Percentiles rank a stretch among this genome's conserved stretches.
phyloP scores from a whole-genome alignment of 1,284 basidiomycete species.

The Wolfiporia cocos region DNA sequence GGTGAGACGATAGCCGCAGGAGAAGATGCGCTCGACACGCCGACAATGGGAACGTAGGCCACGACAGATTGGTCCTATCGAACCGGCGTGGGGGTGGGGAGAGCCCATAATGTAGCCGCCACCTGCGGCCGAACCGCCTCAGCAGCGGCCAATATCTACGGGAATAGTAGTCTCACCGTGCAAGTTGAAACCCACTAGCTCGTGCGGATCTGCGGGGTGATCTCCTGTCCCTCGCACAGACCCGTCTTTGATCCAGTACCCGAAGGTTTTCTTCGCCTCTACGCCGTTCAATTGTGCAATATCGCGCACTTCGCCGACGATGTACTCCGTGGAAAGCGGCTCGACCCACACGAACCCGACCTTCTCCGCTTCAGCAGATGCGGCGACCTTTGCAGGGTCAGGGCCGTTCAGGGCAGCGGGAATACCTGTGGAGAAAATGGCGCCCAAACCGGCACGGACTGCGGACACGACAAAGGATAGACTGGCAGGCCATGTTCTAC shows the following conservation, averaged over 20 bases:
- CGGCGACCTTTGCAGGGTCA: not conserved
- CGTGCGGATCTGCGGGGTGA: constrained; percentile 21
- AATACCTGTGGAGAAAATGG: not conserved
- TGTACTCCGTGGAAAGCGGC: constrained; percentile 5
- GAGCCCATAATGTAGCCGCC: constrained; percentile 5
- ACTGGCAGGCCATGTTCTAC: constrained; percentile 9
- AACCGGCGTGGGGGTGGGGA: constrained; percentile 8
- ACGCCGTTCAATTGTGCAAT: constrained; percentile 12
- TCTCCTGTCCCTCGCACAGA: constrained; percentile 15
- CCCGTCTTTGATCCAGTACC: constrained; percentile 17
- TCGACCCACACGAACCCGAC: constrained; percentile 17
- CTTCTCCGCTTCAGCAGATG: constrained; percentile 6
- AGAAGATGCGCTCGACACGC: constrained; percentile 28
- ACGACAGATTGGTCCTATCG: constrained; percentile 8
- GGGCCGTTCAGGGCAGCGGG: constrained; percentile 5
- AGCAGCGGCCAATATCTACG: constrained; percentile 1
- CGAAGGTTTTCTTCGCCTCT: constrained; percentile 6
- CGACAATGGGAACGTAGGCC: constrained; percentile 18
- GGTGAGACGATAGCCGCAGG: constrained; percentile 22
- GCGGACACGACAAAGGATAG: constrained; percentile 7
- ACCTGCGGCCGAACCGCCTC: not conserved
- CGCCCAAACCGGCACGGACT: constrained; percentile 2
- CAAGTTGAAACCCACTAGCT: constrained; percentile 12
- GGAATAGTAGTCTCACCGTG: constrained; percentile 10
- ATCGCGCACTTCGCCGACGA: constrained; percentile 16